phyloP scores from a whole-genome alignment of 352 stramenopile genomes.

The Phytophthora niederhauseri region DNA sequence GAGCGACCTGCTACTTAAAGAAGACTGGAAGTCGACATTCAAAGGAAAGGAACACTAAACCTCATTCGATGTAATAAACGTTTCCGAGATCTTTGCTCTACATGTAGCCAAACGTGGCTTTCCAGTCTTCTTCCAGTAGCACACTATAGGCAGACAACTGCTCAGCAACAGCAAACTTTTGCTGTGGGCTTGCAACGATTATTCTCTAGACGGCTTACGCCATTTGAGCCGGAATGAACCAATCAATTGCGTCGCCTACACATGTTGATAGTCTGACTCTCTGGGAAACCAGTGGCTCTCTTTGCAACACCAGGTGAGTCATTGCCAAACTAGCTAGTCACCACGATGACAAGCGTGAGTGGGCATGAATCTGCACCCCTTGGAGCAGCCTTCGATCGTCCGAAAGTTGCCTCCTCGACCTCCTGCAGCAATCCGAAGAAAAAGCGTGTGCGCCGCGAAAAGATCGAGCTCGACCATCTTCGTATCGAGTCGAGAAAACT shows the following conservation, averaged over 20 bases:
- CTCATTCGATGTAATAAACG: background rate
- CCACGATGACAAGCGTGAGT: background rate
- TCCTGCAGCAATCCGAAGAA: slow-evolving; percentile 5
- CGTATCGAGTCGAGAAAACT: slow-evolving; percentile 29
- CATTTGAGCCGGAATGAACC: background rate
- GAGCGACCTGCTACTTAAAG: too few species aligned
- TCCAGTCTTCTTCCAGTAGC: slow-evolving; percentile 47
- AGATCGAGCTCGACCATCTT: slow-evolving; percentile 36
- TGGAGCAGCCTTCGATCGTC: background rate
- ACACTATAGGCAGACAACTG: too few species aligned
- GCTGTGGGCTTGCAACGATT: background rate
- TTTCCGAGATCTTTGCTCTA: background rate
- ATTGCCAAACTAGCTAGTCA: background rate
- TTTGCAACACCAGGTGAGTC: background rate
- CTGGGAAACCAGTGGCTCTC: background rate
- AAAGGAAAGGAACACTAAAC: too few species aligned
- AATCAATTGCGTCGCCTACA: background rate
- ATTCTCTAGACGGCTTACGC: background rate
- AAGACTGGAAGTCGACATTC: too few species aligned
- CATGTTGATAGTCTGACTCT: background rate
- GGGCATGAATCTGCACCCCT: background rate
- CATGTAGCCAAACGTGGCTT: slow-evolving; percentile 10
- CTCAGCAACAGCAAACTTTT: too few species aligned
- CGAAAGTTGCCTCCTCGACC: background rate
- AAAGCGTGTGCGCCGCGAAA: slow-evolving; percentile 26